A percentile compares a stretch with the other conserved stretches of the same genome.
These are phyloP conservation scores for Kazachstania taianensis DNA, from an alignment of 805 yeast species.

Conservation along the genomic window DNA sequence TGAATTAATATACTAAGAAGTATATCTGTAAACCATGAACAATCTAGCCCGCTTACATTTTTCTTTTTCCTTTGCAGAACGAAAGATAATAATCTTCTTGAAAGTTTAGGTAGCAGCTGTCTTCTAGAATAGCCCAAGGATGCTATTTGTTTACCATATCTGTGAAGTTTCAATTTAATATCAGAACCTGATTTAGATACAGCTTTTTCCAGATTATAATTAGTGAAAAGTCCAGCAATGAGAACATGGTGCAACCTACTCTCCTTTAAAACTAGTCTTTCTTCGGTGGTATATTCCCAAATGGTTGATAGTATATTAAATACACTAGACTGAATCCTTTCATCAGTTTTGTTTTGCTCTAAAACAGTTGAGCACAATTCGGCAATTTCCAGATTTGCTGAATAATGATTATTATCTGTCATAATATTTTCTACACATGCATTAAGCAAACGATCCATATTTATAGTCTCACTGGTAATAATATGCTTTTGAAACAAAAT, in stretches of 20 bases:
- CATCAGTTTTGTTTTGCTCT: too few species aligned
- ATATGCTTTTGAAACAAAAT: too few species aligned
- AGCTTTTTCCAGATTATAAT: constrained; percentile 33
- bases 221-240: constrained; percentile 41
- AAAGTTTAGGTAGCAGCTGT: constrained; percentile 52
- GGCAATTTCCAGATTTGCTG: constrained; percentile 16
- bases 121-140: constrained; percentile 51
- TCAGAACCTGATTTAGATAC: constrained; percentile 22
- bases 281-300: constrained; percentile 51
- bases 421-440: too few species aligned
- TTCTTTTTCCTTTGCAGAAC: constrained; percentile 15
- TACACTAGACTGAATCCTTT: too few species aligned
- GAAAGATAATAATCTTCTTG: constrained; percentile 39
- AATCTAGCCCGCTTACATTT: constrained; percentile 4
- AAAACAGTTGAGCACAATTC: too few species aligned
- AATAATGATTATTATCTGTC: constrained; percentile 21
- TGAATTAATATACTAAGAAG: constrained; percentile 38
- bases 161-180: constrained; percentile 5
- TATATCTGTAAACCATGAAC: constrained; percentile 41
- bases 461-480: too few species aligned
- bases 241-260: constrained; percentile 49
- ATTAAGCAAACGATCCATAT: too few species aligned
- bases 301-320: constrained; percentile 33
- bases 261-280: constrained; percentile 56
- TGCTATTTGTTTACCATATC: constrained; percentile 35